Conservation (phyloP, 768 basidiomycete species). For the Rhizopogon salebrosus region DNA sequence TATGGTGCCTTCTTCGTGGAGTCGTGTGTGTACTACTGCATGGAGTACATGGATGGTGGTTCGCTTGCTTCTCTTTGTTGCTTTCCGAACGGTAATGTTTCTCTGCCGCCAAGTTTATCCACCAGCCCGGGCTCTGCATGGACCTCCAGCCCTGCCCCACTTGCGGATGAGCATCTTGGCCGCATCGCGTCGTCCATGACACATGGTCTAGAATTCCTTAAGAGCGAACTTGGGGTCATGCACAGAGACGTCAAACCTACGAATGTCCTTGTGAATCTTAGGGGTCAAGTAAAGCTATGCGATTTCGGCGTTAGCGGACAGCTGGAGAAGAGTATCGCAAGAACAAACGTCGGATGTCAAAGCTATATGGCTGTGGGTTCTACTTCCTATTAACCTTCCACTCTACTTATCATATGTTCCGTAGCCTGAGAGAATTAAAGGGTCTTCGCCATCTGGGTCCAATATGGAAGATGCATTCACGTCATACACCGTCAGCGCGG, state of each 20-base stretch:
- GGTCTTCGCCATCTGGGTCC: conserved; percentile 56
- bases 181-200: conserved; percentile 82
- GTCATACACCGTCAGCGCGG: conserved; percentile 91
- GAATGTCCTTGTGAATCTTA: conserved; percentile 85
- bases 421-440: conserved; percentile 94
- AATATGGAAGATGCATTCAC: conserved; percentile 27
- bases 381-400: conserved; percentile 1
- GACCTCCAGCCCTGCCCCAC: conserved; percentile 31
- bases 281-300: conserved; percentile 89
- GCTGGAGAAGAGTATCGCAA: conserved; percentile 91
- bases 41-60: conserved; percentile 99
- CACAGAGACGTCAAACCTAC: conserved; percentile 89
- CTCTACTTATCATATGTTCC: conserved; percentile 3
- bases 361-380: conserved; percentile 92
- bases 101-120: conserved; percentile 27
- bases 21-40: conserved; percentile 99
- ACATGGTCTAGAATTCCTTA: conserved; percentile 88
- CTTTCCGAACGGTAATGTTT: conserved; percentile 40
- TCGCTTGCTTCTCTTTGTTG: conserved; percentile 70
- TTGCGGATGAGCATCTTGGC: conserved; percentile 76
- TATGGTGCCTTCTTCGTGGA: conserved; percentile 99
- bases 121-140: conserved; percentile 28
- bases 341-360: conserved; percentile 98
- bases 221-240: conserved; percentile 89
- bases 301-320: conserved; percentile 99